Conservation (phyloP, 2,329 filamentous ascomycete genomes). For the Penicillium verrucosum region DNA sequence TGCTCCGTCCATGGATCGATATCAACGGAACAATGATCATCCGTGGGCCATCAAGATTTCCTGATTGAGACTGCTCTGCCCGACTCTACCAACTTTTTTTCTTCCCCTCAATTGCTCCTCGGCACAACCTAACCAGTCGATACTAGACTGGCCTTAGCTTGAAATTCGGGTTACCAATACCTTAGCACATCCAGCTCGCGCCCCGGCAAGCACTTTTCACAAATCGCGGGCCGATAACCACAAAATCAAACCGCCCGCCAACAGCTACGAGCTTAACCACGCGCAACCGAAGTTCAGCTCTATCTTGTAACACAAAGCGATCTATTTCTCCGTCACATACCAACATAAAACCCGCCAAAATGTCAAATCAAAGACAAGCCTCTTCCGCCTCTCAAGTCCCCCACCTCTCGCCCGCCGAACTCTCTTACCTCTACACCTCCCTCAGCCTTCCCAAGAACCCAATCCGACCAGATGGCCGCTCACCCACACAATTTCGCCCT, state of each 20-base stretch:
- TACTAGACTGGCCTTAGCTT: background rate
- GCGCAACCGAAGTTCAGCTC: background rate
- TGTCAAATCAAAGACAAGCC: constrained; percentile 64
- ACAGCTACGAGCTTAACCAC: background rate
- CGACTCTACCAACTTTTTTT: constrained; percentile 14
- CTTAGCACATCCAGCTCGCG: background rate
- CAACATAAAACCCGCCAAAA: constrained; percentile 30
- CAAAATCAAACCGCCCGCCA: background rate
- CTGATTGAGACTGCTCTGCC: constrained; percentile 24
- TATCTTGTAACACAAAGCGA: background rate
- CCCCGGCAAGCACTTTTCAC: background rate
- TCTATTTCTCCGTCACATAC: background rate
- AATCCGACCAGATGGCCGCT: constrained; percentile 82
- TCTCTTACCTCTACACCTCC: constrained; percentile 88
- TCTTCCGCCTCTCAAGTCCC: constrained; percentile 45
- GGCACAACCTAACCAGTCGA: background rate
- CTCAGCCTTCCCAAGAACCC: constrained; percentile 72
- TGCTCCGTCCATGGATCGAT: background rate
- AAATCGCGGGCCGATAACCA: constrained; percentile 10
- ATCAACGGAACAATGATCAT: constrained; percentile 27
- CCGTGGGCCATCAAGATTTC: constrained; percentile 32
- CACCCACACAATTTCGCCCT: constrained; percentile 82
- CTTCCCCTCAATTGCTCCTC: constrained; percentile 6
- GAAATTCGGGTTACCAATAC: background rate
- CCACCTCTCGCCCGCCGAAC: constrained; percentile 88